A percentile compares a stretch with the other conserved stretches of the same genome.
phyloP scores from a whole-genome alignment of 2,329 filamentous ascomycete species.

The Dendrostoma leiphaemia region DNA sequence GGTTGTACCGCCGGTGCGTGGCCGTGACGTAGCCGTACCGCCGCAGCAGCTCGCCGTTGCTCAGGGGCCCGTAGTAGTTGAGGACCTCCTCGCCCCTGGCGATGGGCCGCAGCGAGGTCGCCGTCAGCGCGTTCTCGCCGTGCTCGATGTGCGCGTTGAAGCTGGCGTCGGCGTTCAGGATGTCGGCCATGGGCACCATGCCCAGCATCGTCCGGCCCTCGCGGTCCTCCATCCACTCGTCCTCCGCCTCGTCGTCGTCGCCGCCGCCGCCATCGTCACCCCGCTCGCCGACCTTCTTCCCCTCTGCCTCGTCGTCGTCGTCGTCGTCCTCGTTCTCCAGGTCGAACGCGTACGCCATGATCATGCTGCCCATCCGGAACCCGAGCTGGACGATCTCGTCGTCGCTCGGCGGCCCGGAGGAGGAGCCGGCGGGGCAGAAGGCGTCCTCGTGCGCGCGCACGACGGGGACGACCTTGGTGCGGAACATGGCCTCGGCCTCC shows the following conservation, averaged over 20 bases:
- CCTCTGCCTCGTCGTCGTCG: conserved; percentile 38
- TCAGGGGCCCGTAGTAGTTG: conserved; percentile 86
- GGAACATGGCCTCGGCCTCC: conserved; percentile 69
- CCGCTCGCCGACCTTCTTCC: conserved; percentile 55
- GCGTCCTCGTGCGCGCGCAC: conserved; percentile 43
- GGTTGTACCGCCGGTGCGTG: conserved; percentile 75
- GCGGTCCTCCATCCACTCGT: conserved; percentile 65
- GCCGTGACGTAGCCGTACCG: conserved; percentile 85
- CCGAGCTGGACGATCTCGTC: conserved; percentile 51
- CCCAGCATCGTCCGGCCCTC: conserved; percentile 64
- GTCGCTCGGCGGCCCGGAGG: conserved; percentile 36
- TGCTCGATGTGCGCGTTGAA: conserved; percentile 69
- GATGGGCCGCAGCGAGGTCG: conserved; percentile 70
- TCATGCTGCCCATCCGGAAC: conserved; percentile 81
- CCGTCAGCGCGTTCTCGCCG: conserved; percentile 57
- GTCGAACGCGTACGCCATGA: conserved; percentile 94
- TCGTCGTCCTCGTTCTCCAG: conserved; percentile 51
- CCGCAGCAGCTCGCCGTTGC: conserved; percentile 77
- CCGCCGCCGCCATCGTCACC: conserved; percentile 39
- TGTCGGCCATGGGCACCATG: conserved; percentile 89
- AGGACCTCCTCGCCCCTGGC: conserved; percentile 72
- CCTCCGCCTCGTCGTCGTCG: conserved; percentile 52
- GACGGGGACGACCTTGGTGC: conserved; percentile 48
- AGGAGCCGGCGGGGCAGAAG: conserved; percentile 42
- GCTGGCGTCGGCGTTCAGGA: conserved; percentile 84